Evolutionary conservation across 495 filamentous ascomycete genomes (phyloP).

Genomic region (Daldinia caldariorum): DNA sequence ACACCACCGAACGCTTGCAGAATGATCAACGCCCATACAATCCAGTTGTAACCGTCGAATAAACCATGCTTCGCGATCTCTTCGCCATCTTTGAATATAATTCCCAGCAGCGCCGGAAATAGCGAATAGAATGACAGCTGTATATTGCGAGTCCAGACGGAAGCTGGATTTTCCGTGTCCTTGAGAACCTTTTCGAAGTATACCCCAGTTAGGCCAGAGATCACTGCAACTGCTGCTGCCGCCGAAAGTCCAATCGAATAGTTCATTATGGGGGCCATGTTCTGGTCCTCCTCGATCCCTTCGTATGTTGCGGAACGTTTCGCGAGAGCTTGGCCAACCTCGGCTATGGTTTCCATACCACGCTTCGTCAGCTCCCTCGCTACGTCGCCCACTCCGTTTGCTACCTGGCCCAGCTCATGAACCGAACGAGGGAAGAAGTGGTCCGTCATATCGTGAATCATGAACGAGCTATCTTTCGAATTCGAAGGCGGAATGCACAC

Average conservation of each 20-base stretch:
- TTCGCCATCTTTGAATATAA: constrained; percentile 85
- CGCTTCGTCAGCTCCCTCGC: constrained; percentile 61
- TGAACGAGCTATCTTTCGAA: constrained; percentile 55
- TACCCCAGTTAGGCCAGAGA: constrained; percentile 85
- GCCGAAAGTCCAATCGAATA: constrained; percentile 78
- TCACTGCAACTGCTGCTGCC: constrained; percentile 75
- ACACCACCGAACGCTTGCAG: constrained; percentile 88
- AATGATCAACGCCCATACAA: constrained; percentile 86
- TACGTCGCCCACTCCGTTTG: constrained; percentile 55
- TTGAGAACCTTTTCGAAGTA: constrained; percentile 97
- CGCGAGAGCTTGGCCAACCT: constrained; percentile 58
- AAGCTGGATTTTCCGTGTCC: constrained; percentile 72
- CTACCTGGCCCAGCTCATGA: constrained; percentile 65
- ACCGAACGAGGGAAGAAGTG: constrained; percentile 80
- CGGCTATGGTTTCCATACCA: constrained; percentile 52
- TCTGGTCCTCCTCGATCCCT: constrained; percentile 86
- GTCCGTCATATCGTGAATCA: constrained; percentile 64
- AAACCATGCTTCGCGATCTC: constrained; percentile 85
- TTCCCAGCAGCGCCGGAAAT: constrained; percentile 85
- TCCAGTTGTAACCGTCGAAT: constrained; percentile 90
- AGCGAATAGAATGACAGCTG: constrained; percentile 93
- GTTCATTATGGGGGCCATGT: constrained; percentile 73
- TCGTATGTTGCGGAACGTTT: constrained; percentile 95
- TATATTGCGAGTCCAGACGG: constrained; percentile 92
- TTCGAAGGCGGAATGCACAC: constrained; percentile 77